These are phyloP conservation scores for Pyrrhoderma lamaoense DNA, from an alignment of 1,284 basidiomycete genomes.

Conservation along the genomic window DNA sequence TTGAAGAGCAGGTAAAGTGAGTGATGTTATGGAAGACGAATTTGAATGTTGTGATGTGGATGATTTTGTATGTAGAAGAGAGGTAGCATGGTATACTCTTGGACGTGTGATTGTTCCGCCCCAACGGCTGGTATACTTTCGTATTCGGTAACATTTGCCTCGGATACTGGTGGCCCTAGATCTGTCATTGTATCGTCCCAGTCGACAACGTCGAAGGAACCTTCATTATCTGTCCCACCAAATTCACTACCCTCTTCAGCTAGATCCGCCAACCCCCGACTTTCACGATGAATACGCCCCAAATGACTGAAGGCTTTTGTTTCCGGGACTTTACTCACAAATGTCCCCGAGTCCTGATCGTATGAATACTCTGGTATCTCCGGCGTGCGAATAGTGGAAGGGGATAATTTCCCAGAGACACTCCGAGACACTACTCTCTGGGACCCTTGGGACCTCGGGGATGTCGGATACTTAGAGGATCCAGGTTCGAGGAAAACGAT, in stretches of 20 bases:
- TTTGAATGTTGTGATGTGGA: not conserved
- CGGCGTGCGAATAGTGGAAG: slow-evolving; percentile 7
- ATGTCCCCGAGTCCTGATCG: slow-evolving; percentile 10
- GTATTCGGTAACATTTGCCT: slow-evolving; percentile 28
- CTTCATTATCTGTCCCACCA: slow-evolving; percentile 43
- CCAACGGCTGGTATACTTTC: slow-evolving; percentile 54
- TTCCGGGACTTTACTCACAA: slow-evolving; percentile 5
- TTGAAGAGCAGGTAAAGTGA: slow-evolving; percentile 21
- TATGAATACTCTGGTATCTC: slow-evolving; percentile 3
- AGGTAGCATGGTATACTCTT: slow-evolving; percentile 47
- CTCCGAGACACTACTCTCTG: slow-evolving; percentile 8
- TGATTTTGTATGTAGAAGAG: slow-evolving; percentile 9
- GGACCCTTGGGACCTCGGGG: not conserved
- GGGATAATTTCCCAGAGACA: slow-evolving; percentile 11
- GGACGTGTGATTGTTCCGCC: slow-evolving; percentile 58
- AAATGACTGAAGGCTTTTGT: slow-evolving; percentile 51
- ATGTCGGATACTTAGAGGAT: not conserved
- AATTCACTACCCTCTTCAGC: slow-evolving; percentile 52
- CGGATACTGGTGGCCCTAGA: slow-evolving; percentile 25
- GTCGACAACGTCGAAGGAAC: slow-evolving; percentile 54
- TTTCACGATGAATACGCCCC: slow-evolving; percentile 59
- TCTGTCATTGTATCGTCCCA: slow-evolving; percentile 53
- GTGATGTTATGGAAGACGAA: slow-evolving; percentile 6
- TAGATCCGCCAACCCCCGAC: slow-evolving; percentile 72
- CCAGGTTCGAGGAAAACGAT: not conserved